Evolutionary conservation across 2,329 filamentous ascomycete species (phyloP).

Genomic region (Ophiostoma novo-ulmi): DNA sequence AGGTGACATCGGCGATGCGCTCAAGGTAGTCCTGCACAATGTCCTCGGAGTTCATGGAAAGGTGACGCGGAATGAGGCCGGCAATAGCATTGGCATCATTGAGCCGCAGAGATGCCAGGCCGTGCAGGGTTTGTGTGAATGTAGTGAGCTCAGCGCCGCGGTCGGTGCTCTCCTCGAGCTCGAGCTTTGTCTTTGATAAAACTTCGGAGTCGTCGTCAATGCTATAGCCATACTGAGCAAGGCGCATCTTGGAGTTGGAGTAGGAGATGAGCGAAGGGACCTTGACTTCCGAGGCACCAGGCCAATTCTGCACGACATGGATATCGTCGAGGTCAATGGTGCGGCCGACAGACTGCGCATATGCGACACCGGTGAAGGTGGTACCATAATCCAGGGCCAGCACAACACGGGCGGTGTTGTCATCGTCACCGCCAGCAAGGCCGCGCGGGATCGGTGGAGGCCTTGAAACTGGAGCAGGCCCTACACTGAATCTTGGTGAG

Average conservation of each 20-base stretch:
- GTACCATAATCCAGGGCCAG: constrained; percentile 28
- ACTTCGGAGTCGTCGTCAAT: constrained; percentile 24
- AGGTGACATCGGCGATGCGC: constrained; percentile 22
- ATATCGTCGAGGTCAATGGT: constrained; percentile 23
- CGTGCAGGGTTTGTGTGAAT: constrained; percentile 22
- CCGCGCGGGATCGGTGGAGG: neutral
- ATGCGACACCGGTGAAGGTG: constrained; percentile 26
- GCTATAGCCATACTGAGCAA: constrained; percentile 24
- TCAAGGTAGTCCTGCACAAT: constrained; percentile 27
- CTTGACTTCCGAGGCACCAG: constrained; percentile 21
- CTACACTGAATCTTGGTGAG: neutral
- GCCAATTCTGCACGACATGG: constrained; percentile 25
- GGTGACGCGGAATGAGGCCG: constrained; percentile 22
- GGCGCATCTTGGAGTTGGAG: constrained; percentile 18
- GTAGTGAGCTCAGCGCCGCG: constrained; percentile 22
- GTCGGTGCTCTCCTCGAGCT: constrained; percentile 21
- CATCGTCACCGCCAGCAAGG: neutral
- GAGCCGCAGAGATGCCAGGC: constrained; percentile 18
- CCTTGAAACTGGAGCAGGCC: neutral
- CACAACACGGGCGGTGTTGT: constrained; percentile 21
- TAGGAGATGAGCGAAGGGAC: constrained; percentile 28
- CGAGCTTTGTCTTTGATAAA: constrained; percentile 28
- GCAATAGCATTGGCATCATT: constrained; percentile 17
- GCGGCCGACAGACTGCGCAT: constrained; percentile 19
- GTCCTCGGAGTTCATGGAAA: constrained; percentile 24